phyloP scores from a whole-genome alignment of 148 eudicot genomes.

The Arctostaphylos glauca region DNA sequence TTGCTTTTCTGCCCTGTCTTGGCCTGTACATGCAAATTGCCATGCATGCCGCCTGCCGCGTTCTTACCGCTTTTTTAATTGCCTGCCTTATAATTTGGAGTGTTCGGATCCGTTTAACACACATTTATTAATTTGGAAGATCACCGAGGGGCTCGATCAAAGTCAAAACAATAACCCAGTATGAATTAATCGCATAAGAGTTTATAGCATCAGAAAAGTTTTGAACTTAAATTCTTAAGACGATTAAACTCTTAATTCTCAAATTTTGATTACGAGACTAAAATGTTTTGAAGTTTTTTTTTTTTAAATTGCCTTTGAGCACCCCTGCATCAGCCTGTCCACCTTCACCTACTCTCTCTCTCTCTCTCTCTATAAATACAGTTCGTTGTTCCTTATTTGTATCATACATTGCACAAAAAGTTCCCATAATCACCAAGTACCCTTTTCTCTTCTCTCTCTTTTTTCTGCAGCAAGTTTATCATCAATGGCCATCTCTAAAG shows the following conservation, averaged over 20 bases:
- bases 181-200: too few relatives aligned
- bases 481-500: constrained; percentile 28
- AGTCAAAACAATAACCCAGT: too few relatives aligned
- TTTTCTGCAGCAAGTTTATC: neutral
- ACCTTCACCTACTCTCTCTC: neutral
- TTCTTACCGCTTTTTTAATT: neutral
- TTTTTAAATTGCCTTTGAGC: neutral
- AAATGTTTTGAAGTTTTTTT: too few relatives aligned
- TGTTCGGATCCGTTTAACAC: too few relatives aligned
- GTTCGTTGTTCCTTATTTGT: neutral
- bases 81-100: too few relatives aligned
- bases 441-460: neutral
- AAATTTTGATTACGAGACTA: too few relatives aligned
- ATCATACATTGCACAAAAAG: neutral
- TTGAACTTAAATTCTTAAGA: too few relatives aligned
- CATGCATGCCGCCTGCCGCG: neutral
- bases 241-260: too few relatives aligned
- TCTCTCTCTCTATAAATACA: constrained; percentile 1
- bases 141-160: too few relatives aligned
- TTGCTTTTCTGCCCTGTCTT: neutral
- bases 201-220: too few relatives aligned
- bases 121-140: too few relatives aligned
- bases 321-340: constrained; percentile 14
- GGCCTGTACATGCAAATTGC: constrained; percentile 6
- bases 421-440: neutral